A percentile compares a stretch with the other conserved stretches of the same genome.
phyloP scores from a whole-genome alignment of 2,329 filamentous ascomycete genomes.

The Didymella pomorum region DNA sequence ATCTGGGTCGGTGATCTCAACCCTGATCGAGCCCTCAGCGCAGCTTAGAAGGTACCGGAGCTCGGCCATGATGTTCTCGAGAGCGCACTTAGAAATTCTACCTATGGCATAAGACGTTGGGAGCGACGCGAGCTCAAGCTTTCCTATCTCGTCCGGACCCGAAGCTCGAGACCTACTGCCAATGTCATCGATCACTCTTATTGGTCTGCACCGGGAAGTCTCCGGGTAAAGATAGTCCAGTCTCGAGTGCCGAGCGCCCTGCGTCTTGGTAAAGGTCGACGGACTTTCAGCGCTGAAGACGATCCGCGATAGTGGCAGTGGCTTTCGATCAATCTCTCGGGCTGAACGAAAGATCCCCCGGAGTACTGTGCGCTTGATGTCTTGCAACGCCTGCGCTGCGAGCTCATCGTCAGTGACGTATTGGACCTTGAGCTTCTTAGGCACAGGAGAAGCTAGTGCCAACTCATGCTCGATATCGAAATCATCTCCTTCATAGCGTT shows the following conservation, averaged over 20 bases:
- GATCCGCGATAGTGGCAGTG: background rate
- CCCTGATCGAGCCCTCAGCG: background rate
- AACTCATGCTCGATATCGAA: background rate
- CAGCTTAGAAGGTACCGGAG: background rate
- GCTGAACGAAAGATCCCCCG: background rate
- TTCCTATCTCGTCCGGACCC: background rate
- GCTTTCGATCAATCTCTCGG: background rate
- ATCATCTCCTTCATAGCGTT: background rate
- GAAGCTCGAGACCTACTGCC: background rate
- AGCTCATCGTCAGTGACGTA: background rate
- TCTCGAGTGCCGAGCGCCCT: background rate
- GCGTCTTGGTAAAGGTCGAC: too few relatives aligned
- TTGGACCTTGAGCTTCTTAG: background rate
- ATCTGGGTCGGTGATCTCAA: slow-evolving; percentile 2
- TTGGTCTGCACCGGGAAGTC: accelerated
- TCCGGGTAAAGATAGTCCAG: background rate
- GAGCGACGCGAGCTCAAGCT: accelerated
- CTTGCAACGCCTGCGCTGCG: slow-evolving; percentile 1
- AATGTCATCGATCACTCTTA: background rate
- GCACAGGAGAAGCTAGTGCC: background rate
- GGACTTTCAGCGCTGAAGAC: background rate
- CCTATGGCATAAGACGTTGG: background rate
- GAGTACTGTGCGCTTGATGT: background rate
- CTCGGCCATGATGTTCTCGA: background rate
- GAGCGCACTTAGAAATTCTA: background rate